These are phyloP conservation scores for Boletus subparvulus DNA, from an alignment of 768 basidiomycete species.

Conservation along the genomic window DNA sequence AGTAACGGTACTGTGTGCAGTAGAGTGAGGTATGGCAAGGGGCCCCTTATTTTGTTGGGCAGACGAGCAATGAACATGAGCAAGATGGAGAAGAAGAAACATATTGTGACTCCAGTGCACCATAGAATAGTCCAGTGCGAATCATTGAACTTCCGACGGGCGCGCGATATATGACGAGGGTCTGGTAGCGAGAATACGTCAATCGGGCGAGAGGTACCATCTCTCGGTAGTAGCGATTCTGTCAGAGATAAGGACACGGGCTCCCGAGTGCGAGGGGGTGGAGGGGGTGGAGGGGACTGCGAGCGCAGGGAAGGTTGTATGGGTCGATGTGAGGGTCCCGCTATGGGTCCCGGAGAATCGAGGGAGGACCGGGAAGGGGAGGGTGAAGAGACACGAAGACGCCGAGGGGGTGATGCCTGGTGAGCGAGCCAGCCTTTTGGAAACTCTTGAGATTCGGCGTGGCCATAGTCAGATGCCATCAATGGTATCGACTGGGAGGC, in stretches of 20 bases:
- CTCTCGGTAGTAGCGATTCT: conserved; percentile 74
- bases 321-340: conserved; percentile 29
- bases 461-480: conserved; percentile 34
- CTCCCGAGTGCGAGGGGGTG: conserved; percentile 44
- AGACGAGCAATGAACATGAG: conserved; percentile 59
- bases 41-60: conserved; percentile 32
- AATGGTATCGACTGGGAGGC: conserved; percentile 39
- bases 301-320: conserved; percentile 34
- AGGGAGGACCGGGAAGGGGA: conserved; percentile 35
- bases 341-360: conserved; percentile 36
- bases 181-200: conserved; percentile 79
- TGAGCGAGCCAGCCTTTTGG: conserved; percentile 71
- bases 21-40: conserved; percentile 63
- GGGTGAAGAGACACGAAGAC: conserved; percentile 43
- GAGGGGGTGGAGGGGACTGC: conserved; percentile 39
- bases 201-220: conserved; percentile 59
- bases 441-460: conserved; percentile 41
- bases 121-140: conserved; percentile 69
- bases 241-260: conserved; percentile 69
- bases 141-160: conserved; percentile 73
- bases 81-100: conserved; percentile 62
- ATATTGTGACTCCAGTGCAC: conserved; percentile 57
- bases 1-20: conserved; percentile 77
- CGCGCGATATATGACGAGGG: conserved; percentile 62
- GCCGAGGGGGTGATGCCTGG: conserved; percentile 60